Conservation (phyloP, 768 basidiomycete species). For the Tricholoma hemisulphureum region DNA sequence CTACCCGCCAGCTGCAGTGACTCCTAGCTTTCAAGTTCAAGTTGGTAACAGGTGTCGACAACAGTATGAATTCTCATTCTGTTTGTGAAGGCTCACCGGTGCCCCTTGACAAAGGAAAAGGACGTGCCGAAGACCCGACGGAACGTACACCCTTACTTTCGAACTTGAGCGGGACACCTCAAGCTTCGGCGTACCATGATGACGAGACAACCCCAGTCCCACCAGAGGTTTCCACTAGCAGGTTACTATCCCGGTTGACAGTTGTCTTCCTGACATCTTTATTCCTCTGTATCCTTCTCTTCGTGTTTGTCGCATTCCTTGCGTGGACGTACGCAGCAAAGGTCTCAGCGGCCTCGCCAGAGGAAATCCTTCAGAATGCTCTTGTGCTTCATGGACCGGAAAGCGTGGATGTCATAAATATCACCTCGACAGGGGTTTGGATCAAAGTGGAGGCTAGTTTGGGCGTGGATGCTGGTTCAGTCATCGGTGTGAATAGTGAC, state of each 20-base stretch:
- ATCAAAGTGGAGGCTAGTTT: conserved; percentile 53
- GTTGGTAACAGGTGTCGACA: background rate
- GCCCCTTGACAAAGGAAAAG: conserved; percentile 53
- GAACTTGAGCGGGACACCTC: conserved; percentile 23
- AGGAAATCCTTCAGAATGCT: conserved; percentile 55
- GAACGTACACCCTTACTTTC: conserved; percentile 57
- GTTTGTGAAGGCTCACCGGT: conserved; percentile 6
- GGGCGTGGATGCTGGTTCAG: conserved; percentile 66
- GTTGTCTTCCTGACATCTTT: conserved; percentile 60
- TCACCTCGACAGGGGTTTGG: conserved; percentile 59
- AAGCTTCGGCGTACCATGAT: conserved; percentile 27
- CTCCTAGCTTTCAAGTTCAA: too few relatives aligned
- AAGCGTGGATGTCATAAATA: conserved; percentile 58
- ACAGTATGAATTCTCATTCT: conserved; percentile 12
- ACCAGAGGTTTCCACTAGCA: conserved; percentile 23
- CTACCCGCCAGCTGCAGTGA: too few relatives aligned
- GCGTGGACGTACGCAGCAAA: conserved; percentile 67
- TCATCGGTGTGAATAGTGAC: conserved; percentile 53
- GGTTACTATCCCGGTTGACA: conserved; percentile 37
- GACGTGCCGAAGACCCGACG: conserved; percentile 42
- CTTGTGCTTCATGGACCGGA: conserved; percentile 62
- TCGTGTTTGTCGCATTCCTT: conserved; percentile 47
- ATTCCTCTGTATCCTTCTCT: conserved; percentile 43
- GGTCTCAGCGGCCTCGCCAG: conserved; percentile 50
- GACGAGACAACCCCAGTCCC: conserved; percentile 21